phyloP scores from a whole-genome alignment of 805 yeast species.

The Metschnikowia sp. region DNA sequence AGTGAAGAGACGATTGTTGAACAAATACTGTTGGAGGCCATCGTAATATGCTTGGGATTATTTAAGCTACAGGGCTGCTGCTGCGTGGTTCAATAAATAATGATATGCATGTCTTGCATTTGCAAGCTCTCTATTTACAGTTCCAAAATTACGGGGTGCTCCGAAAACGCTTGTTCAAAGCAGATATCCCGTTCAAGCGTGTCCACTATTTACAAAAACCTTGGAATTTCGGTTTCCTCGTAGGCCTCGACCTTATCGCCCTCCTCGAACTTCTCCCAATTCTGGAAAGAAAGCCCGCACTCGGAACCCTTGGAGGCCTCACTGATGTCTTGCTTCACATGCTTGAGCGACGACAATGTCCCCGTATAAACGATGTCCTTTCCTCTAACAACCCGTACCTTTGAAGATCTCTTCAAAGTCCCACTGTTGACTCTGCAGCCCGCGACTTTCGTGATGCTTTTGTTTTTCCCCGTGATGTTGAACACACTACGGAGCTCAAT shows the following conservation, averaged over 20 bases:
- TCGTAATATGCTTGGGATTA: too few species aligned
- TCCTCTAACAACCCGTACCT: slow-evolving; percentile 55
- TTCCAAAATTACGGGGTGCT: neutral
- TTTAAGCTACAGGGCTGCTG: too few species aligned
- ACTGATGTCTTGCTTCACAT: slow-evolving; percentile 71
- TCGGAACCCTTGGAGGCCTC: slow-evolving; percentile 84
- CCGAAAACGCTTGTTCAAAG: neutral
- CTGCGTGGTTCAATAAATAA: too few species aligned
- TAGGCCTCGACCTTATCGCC: slow-evolving; percentile 76
- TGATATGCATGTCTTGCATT: too few species aligned
- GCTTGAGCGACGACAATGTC: slow-evolving; percentile 67
- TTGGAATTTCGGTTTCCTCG: slow-evolving; percentile 53
- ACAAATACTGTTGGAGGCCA: too few species aligned
- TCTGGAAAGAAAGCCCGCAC: slow-evolving; percentile 77
- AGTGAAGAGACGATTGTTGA: too few species aligned
- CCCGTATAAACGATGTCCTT: slow-evolving; percentile 53
- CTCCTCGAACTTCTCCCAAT: slow-evolving; percentile 63
- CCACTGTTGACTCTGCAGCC: slow-evolving; percentile 85
- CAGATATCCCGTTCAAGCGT: too few species aligned
- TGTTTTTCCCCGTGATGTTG: slow-evolving; percentile 56
- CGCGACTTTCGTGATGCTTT: slow-evolving; percentile 62
- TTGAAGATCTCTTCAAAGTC: slow-evolving; percentile 53
- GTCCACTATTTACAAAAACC: slow-evolving; percentile 25
- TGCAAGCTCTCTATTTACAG: too few species aligned
- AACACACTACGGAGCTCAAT: slow-evolving; percentile 71